Conservation (phyloP, 2,329 filamentous ascomycete species). For the Westerdykella sp. region DNA sequence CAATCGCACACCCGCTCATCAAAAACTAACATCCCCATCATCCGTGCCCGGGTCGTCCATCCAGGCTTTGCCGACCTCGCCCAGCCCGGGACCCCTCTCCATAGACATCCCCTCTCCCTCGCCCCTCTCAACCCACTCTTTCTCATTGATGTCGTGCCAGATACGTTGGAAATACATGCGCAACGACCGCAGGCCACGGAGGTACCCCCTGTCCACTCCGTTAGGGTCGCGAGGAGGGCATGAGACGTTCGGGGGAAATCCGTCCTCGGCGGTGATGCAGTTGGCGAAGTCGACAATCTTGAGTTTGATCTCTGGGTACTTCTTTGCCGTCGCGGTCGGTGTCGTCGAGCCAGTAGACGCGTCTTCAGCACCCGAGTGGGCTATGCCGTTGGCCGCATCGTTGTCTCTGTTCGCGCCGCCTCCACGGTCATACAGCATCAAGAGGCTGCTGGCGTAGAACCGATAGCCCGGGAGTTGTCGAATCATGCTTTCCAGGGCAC, state of each 20-base stretch:
- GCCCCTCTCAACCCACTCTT: constrained; percentile 40
- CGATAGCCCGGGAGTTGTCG: constrained; percentile 74
- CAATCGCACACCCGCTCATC: background rate
- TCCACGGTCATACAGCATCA: constrained; percentile 95
- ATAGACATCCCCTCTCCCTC: constrained; percentile 37
- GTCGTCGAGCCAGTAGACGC: constrained; percentile 6
- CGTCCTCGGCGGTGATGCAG: constrained; percentile 82
- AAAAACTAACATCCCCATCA: constrained; percentile 36
- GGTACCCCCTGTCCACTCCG: constrained; percentile 80
- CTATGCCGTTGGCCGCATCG: constrained; percentile 10
- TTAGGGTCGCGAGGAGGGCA: constrained; percentile 79
- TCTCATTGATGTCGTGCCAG: constrained; percentile 62
- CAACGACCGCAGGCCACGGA: constrained; percentile 74
- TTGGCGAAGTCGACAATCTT: constrained; percentile 99
- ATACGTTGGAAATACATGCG: constrained; percentile 82
- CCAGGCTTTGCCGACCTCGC: constrained; percentile 29
- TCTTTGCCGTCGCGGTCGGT: constrained; percentile 13
- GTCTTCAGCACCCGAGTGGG: constrained; percentile 17
- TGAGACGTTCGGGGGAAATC: constrained; percentile 48
- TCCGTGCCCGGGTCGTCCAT: constrained; percentile 30
- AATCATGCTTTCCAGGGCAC: constrained; percentile 76
- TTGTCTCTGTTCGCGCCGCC: constrained; percentile 46
- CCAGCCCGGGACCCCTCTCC: constrained; percentile 29
- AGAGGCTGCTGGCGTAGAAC: constrained; percentile 88
- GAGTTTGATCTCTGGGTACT: constrained; percentile 63